A percentile compares a stretch with the other conserved stretches of the same genome.
These are phyloP conservation scores for Populus hybrid DNA, from an alignment of 441 rosid genomes.

Conservation along the genomic window DNA sequence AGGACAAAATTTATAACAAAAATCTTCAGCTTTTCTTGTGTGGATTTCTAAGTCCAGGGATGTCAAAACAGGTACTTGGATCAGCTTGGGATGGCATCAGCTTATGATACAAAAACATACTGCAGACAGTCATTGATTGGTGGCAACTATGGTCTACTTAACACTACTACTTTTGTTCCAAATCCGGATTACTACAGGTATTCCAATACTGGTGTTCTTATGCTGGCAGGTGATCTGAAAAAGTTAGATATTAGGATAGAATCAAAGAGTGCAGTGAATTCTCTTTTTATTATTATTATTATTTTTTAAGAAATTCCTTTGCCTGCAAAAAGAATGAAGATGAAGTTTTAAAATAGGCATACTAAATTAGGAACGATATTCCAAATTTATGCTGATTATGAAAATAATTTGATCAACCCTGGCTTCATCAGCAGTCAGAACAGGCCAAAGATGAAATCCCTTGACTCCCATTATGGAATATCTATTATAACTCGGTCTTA, in stretches of 20 bases:
- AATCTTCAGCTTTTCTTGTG: not conserved
- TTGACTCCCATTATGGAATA: too few species aligned
- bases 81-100: slow-evolving; percentile 84
- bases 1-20: not conserved
- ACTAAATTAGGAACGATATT: not conserved
- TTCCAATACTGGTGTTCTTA: not conserved
- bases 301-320: too few species aligned
- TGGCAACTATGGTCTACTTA: slow-evolving; percentile 85
- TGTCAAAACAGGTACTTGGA: slow-evolving; percentile 73
- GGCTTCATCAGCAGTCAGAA: too few species aligned
- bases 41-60: slow-evolving; percentile 1
- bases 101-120: slow-evolving; percentile 73
- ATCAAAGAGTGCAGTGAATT: not conserved
- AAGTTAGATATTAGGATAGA: not conserved
- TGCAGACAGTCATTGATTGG: slow-evolving; percentile 92
- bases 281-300: too few species aligned
- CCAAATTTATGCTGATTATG: too few species aligned
- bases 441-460: too few species aligned
- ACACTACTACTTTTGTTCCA: slow-evolving; percentile 70
- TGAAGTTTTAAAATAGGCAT: not conserved
- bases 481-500: too few species aligned
- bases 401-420: too few species aligned
- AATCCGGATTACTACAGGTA: slow-evolving; percentile 89
- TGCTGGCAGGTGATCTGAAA: not conserved
- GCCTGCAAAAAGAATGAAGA: too few species aligned